phyloP scores from a whole-genome alignment of 768 basidiomycete genomes.

The Cyclocybe cylindracea region DNA sequence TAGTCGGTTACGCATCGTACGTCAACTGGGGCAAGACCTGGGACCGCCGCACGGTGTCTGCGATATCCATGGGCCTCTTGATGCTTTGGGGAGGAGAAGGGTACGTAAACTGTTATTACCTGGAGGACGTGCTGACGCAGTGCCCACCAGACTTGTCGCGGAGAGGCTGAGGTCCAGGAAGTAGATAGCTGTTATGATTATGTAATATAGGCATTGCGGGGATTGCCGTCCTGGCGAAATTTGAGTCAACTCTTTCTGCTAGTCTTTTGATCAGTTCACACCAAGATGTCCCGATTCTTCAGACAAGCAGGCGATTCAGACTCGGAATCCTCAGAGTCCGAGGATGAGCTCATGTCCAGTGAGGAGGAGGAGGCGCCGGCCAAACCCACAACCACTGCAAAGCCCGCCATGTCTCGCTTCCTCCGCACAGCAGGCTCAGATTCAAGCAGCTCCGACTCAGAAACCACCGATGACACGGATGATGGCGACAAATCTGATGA shows the following conservation, averaged over 20 bases:
- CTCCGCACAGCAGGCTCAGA: constrained; percentile 65
- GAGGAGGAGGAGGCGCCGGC: constrained; percentile 65
- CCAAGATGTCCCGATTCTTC: constrained; percentile 85
- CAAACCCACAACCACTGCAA: constrained; percentile 48
- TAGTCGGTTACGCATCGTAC: constrained; percentile 65
- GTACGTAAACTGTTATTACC: constrained; percentile 33
- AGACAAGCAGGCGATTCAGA: constrained; percentile 84
- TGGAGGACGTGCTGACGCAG: not conserved
- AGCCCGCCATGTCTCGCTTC: constrained; percentile 76
- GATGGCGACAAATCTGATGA: constrained; percentile 35
- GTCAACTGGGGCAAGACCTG: constrained; percentile 68
- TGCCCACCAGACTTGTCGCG: constrained; percentile 2
- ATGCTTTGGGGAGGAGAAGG: constrained; percentile 68
- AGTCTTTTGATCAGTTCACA: constrained; percentile 8
- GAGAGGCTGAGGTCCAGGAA: constrained; percentile 3
- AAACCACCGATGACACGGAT: constrained; percentile 57
- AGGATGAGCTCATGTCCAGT: constrained; percentile 79
- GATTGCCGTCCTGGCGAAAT: not conserved
- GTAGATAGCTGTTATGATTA: not conserved
- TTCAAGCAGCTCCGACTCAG: constrained; percentile 57
- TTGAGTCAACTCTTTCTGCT: not conserved
- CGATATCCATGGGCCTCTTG: constrained; percentile 58
- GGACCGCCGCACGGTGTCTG: constrained; percentile 63
- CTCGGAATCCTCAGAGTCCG: constrained; percentile 68
- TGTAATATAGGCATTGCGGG: no score